These are phyloP conservation scores for Aegilops umbellulata DNA, from an alignment of 176 grass and related monocot genomes.

Conservation along the genomic window DNA sequence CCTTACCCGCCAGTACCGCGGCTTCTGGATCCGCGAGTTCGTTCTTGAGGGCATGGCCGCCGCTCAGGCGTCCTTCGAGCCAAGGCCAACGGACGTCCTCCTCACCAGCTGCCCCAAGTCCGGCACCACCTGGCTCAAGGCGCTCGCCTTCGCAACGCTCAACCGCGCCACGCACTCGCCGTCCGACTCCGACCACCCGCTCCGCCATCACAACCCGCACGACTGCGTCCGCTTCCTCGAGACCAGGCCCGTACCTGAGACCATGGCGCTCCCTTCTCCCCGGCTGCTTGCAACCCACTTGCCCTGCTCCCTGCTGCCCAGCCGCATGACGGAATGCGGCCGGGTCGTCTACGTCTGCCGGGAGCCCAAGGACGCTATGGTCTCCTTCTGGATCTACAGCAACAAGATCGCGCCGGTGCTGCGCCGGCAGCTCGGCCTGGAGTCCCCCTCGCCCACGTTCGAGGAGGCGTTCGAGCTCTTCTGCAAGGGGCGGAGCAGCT, in stretches of 20 bases:
- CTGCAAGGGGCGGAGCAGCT: not conserved
- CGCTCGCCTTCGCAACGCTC: constrained; percentile 5
- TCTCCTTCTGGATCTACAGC: not conserved
- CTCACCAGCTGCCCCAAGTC: constrained; percentile 39
- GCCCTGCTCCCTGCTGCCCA: not conserved
- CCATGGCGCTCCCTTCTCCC: not conserved
- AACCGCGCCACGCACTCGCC: not conserved
- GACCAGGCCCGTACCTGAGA: not conserved
- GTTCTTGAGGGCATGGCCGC: not conserved
- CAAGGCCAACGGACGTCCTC: not conserved
- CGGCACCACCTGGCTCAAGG: constrained; percentile 50
- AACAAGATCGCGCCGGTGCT: not conserved
- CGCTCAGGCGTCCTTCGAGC: not conserved
- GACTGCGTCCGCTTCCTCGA: not conserved
- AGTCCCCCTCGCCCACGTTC: not conserved
- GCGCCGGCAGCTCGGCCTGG: rapidly evolving
- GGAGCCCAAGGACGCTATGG: not conserved
- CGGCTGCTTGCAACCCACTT: not conserved
- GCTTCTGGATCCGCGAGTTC: not conserved
- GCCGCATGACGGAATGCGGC: not conserved
- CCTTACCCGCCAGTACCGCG: not conserved
- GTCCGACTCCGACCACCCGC: not conserved
- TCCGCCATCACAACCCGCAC: not conserved
- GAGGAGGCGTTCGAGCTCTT: constrained; percentile 6
- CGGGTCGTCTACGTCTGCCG: not conserved